Conservation (phyloP, 2,329 filamentous ascomycete species). For the Neonectria hederae region DNA sequence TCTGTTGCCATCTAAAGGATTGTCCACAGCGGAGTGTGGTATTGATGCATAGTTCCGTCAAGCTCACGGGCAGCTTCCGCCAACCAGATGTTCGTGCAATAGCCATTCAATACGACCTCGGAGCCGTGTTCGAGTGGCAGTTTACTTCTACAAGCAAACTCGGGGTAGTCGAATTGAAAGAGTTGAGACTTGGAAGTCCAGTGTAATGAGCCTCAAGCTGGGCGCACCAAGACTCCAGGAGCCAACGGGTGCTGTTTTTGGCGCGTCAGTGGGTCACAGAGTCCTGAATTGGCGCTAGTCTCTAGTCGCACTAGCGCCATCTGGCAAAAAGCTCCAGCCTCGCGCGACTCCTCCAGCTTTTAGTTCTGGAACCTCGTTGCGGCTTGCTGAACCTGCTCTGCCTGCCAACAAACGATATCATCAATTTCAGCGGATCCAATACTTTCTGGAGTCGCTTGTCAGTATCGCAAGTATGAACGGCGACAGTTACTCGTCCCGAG, state of each 20-base stretch:
- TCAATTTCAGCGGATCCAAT: constrained; percentile 33
- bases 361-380: constrained; percentile 42
- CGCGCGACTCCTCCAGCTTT: constrained; percentile 46
- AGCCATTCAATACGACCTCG: constrained; percentile 44
- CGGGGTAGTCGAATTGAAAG: constrained; percentile 11
- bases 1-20: constrained; percentile 94
- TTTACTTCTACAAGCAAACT: background rate
- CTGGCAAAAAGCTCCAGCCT: constrained; percentile 57
- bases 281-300: constrained; percentile 34
- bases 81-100: constrained; percentile 73
- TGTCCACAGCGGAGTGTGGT: constrained; percentile 95
- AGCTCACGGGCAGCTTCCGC: constrained; percentile 83
- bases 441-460: constrained; percentile 30
- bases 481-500: constrained; percentile 82
- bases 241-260: constrained; percentile 13
- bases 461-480: constrained; percentile 75
- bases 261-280: constrained; percentile 15
- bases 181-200: constrained; percentile 10
- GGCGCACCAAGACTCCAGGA: constrained; percentile 17
- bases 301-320: constrained; percentile 41
- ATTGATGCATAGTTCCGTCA: constrained; percentile 91
- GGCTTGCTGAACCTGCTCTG: constrained; percentile 40
- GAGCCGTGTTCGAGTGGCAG: background rate
- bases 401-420: constrained; percentile 35
- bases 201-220: constrained; percentile 20